Base-by-base conservation (phyloP, 108 stramenopile species). In the Skeletonema grethae region DNA sequence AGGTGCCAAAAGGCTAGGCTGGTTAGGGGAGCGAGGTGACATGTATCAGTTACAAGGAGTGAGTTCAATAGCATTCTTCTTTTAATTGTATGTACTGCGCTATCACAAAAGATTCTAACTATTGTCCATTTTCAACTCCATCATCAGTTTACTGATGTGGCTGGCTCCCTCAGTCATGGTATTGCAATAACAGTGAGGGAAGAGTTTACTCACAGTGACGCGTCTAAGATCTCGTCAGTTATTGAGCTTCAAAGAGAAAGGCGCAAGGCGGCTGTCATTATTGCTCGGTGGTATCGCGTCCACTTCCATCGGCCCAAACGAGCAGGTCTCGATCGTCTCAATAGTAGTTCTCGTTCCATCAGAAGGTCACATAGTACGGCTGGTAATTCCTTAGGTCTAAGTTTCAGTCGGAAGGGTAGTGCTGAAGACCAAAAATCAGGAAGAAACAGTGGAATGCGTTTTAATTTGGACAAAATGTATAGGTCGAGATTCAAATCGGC, bases 91-190 rank as follows among this genome's bases (percentile, higher is more conserved):
- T 13, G 22, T 35, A 13, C 58, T 65, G 18, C n/a, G 18, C 35
- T 12, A 12, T 72, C 46, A 16, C 13, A n/a, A 16, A 18, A 7
- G 12, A 63, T 18, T 29, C 18, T 71, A 36, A 53, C 12, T 46
- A 3, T 65, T n/a, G 12, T 4, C 20, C 9, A 45, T 59, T 28
- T 11, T 68, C n/a, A 34, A 30, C 29, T 50, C 36, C 30, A 12
- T 30, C 5, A 9, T 53, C 20, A 53, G 79, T 82, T 82, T 45
- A 82, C 82, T 31, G 82, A 76, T 69, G 77, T 82, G 41, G 39
- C 77, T 35, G 82, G 82, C 13, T 67, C 66, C 20, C 70, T 82
- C n/a, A 82, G 66, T 43, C 82, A 82, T 67, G 82, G 82, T n/a
- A 46, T 73, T 46, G 77, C 82, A 7, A 78, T 82, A 55, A 79